Evolutionary conservation across 148 eudicot genomes (phyloP).

Genomic region (Rhododendron williamsianum): DNA sequence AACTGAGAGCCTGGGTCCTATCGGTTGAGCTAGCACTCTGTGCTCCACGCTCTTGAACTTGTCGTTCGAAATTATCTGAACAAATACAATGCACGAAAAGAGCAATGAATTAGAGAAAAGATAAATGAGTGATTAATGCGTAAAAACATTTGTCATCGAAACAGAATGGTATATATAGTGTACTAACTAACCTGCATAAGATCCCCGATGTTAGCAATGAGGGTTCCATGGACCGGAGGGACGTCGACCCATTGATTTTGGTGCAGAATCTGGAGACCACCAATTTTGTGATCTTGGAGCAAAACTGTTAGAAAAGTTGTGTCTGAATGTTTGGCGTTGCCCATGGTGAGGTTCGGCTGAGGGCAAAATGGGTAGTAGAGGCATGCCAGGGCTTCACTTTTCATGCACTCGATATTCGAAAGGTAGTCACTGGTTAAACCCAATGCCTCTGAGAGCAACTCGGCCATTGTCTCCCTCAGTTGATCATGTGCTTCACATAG

Average conservation of each 20-base stretch:
- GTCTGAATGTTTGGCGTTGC: constrained; percentile 44
- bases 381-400: constrained; percentile 30
- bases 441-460: constrained; percentile 37
- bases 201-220: constrained; percentile 42
- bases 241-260: constrained; percentile 47
- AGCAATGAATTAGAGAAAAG: not conserved
- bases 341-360: constrained; percentile 42
- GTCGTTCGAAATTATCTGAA: constrained; percentile 40
- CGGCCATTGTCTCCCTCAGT: constrained; percentile 34
- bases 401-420: constrained; percentile 35
- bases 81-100: not conserved
- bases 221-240: constrained; percentile 32
- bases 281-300: constrained; percentile 37
- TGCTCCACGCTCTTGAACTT: constrained; percentile 37
- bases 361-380: constrained; percentile 57
- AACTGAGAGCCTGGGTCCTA: constrained; percentile 44
- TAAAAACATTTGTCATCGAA: too few relatives aligned
- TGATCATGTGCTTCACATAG: constrained; percentile 26
- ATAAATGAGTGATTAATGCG: not conserved
- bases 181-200: constrained; percentile 41
- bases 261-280: constrained; percentile 49
- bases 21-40: constrained; percentile 34
- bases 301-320: constrained; percentile 47
- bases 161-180: not conserved
- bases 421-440: constrained; percentile 40